Base-by-base conservation (phyloP, 2,329 filamentous ascomycete genomes). In the Penicillium sp. region DNA sequence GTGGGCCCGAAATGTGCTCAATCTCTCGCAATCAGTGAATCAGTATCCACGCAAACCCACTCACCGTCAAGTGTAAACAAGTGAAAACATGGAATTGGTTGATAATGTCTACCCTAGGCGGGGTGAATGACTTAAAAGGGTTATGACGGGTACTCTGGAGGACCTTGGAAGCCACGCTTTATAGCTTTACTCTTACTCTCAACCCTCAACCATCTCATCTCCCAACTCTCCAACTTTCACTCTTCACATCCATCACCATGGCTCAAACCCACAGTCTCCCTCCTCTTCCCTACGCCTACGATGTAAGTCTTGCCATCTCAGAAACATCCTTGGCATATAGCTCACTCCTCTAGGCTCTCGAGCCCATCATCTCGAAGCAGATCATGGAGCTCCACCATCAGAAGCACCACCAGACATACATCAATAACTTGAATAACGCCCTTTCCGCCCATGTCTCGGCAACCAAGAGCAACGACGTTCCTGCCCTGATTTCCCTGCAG, bases 331-430 rank as follows among this genome's bases (percentile, higher is more conserved):
- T 9, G 8, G 4, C 10, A 41, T 33, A 46, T 31, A 90, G 90
- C 73, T 77, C 75, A 48, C 82, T 7, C 83, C 0, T 74, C 72
- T 77, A 62, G 77, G 92, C 90, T 40, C 88, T 96, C 62, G 92
- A 96, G 75, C 81, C 80, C 59, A 68, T 78, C 69, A 80, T 95
- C 78, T 90, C 87, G 35, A 84, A 85, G 68, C 82, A 92, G 74
- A 95, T 95, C 76, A 95, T 95, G 90, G 87, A 95, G 76, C 82
- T 95, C 28, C 90, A 95, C 78, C 88, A 95, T 81, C 82, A 81
- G 74, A 95, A 92, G 75, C 90, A 95, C 78, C 90, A 95, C 77
- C 85, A 92, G 73, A 89, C 90, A 63, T 95, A 95, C 72, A 87
- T 95, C 62, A 93, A 85, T 70, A 88, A 88, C 67, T 86, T 88